phyloP scores from a whole-genome alignment of 805 yeast species.

The Clavispora phyllophila region DNA sequence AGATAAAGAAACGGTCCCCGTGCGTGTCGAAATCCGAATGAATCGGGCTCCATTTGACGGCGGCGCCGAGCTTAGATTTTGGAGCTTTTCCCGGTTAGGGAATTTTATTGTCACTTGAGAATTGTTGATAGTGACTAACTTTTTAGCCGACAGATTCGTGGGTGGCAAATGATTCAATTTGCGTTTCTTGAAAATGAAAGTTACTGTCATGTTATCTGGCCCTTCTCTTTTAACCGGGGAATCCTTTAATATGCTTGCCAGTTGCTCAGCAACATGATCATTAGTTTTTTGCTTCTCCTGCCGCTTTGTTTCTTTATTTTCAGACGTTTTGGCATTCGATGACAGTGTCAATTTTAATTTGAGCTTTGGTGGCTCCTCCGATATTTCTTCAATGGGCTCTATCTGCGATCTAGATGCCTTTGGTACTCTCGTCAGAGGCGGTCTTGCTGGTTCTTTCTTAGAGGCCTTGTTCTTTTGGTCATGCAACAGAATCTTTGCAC shows the following conservation, averaged over 20 bases:
- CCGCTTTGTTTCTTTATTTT: not conserved
- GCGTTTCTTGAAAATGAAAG: conserved; percentile 10
- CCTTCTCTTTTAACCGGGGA: conserved; percentile 7
- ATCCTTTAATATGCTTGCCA: not conserved
- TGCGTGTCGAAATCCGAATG: not conserved
- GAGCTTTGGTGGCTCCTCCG: not conserved
- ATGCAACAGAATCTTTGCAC: conserved; percentile 6
- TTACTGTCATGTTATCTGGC: conserved; percentile 4
- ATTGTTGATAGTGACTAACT: not conserved
- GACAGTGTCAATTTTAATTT: not conserved
- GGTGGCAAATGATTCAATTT: conserved; percentile 7
- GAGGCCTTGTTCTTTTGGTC: not conserved
- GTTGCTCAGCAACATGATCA: not conserved
- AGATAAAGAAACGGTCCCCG: conserved; percentile 28
- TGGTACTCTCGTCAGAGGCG: not conserved
- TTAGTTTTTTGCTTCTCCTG: not conserved
- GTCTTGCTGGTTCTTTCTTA: conserved; percentile 2
- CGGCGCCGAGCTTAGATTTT: not conserved
- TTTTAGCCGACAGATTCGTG: too few relatives aligned
- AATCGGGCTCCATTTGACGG: not conserved
- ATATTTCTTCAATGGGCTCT: not conserved
- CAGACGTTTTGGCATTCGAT: not conserved
- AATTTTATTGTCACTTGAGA: not conserved
- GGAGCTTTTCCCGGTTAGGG: not conserved
- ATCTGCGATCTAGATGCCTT: not conserved